Conservation (phyloP, 1,284 basidiomycete genomes). For the Flammula alnicola region DNA sequence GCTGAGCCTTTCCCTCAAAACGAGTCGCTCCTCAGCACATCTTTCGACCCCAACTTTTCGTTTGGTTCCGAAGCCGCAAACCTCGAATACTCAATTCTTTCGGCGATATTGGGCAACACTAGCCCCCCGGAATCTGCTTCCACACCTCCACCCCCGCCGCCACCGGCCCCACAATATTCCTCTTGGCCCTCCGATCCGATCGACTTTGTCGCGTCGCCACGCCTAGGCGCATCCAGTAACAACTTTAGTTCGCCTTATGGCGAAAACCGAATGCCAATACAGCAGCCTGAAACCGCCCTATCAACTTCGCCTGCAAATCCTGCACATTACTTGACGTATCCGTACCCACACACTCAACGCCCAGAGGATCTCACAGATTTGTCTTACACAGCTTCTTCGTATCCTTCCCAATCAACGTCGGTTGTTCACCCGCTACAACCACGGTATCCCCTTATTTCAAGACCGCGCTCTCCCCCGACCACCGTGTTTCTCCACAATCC, state of each 20-base stretch:
- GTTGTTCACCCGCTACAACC: conserved; percentile 49
- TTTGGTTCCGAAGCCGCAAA: conserved; percentile 90
- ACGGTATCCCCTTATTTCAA: conserved; percentile 51
- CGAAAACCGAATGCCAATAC: conserved; percentile 43
- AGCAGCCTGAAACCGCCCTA: conserved; percentile 43
- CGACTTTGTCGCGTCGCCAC: conserved; percentile 48
- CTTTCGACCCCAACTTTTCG: conserved; percentile 66
- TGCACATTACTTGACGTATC: conserved; percentile 48
- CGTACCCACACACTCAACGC: conserved; percentile 44
- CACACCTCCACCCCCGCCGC: conserved; percentile 46
- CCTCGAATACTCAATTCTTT: conserved; percentile 90
- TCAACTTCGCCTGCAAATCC: conserved; percentile 38
- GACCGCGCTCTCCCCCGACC: conserved; percentile 42
- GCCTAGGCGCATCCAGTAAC: conserved; percentile 31
- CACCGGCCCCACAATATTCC: conserved; percentile 44
- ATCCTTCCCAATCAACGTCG: conserved; percentile 30
- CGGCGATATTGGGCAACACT: conserved; percentile 84
- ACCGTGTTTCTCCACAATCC: conserved; percentile 38
- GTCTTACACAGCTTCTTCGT: conserved; percentile 34
- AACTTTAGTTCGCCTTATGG: conserved; percentile 37
- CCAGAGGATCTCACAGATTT: conserved; percentile 37
- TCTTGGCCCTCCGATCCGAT: conserved; percentile 48
- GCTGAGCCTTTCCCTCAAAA: conserved; percentile 55
- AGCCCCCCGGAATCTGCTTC: conserved; percentile 62
- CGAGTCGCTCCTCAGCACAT: conserved; percentile 65